Evolutionary conservation across 345 rosid genomes (phyloP), one percentile per base, ranked within the genome.

Genomic region (Lumnitzera littorea): DNA sequence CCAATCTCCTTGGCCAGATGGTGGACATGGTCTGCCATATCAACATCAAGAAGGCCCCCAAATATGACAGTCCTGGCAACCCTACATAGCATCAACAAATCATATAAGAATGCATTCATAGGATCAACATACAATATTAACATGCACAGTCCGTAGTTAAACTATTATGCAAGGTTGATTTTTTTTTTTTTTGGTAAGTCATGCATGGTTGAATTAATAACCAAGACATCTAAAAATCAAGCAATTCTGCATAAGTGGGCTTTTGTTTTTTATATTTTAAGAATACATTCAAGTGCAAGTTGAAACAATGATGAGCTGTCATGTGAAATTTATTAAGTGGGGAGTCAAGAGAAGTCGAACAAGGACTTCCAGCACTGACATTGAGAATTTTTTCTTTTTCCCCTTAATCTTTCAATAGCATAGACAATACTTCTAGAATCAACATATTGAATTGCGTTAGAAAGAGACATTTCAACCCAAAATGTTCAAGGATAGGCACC

Each of bases 1-100:
- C 96, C 97, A 58, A 74, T 74, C 70, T 79, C 82, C 76, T 72
- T 74, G 29, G 89, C 95, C 70, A 58, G 75, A 25, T 50, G 61
- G 69, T 88, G 97, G 70, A 88, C 86, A 41, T 74, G 74, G 61
- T 87, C 87, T 24, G 87, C 95, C 89, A 86, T 78, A 72, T 79
- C 80, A 70, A 77, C 73, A 78, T 77, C 67, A 57, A 65, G 66
- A 80, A 89, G 90, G 58, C 96, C 90, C 64, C 99, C 99, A 73
- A 88, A 77, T 75, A 90, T 75, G 17, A 94, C 86, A 67, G 89
- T 94, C 81, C 96, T 84, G 15, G 96, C 95, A 74, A 88, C 85
- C 90, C 99, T 94, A 62, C 69, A 73, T 47, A 49, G 50, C 36
- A 76, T 56, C 17, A 72, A 67, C 53, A 58, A 13, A 46, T 51